phyloP scores from a whole-genome alignment of 129 eudicot genomes.

The Helianthus tuberosus region DNA sequence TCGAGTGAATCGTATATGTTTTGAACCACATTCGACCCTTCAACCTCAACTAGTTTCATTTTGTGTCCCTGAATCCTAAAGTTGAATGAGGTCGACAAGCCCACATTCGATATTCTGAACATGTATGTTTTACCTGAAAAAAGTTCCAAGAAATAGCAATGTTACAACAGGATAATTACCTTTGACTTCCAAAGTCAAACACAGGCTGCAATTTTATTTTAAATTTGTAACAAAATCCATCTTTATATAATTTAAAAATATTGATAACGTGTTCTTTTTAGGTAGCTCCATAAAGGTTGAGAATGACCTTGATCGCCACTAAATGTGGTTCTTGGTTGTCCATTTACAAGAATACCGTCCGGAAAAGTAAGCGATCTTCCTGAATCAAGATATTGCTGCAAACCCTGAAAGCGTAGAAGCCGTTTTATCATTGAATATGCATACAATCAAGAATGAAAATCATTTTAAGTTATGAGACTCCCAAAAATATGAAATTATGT shows the following conservation, averaged over 20 bases:
- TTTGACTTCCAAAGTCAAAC: constrained; percentile 21
- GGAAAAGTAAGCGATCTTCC: constrained; percentile 82
- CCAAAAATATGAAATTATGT: background rate
- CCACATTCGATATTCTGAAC: constrained; percentile 90
- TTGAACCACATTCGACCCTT: constrained; percentile 88
- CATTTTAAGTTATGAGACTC: constrained; percentile 5
- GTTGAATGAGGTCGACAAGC: constrained; percentile 81
- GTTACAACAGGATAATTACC: background rate
- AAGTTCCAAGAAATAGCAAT: background rate
- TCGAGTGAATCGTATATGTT: constrained; percentile 75
- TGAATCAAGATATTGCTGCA: constrained; percentile 67
- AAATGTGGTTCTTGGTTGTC: constrained; percentile 63
- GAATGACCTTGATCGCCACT: constrained; percentile 76
- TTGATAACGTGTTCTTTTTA: background rate
- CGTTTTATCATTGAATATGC: background rate
- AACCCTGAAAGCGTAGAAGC: constrained; percentile 46
- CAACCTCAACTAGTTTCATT: constrained; percentile 91
- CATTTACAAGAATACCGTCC: constrained; percentile 82
- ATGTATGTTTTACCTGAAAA: constrained; percentile 89
- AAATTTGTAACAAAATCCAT: background rate
- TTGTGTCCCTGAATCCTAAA: constrained; percentile 90
- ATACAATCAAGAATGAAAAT: constrained; percentile 13
- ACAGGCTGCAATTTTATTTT: background rate
- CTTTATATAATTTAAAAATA: background rate
- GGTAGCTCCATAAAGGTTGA: constrained; percentile 8